A percentile compares a stretch with the other conserved stretches of the same genome.
phyloP scores from a whole-genome alignment of 2,329 filamentous ascomycete genomes.

The Lachnellula arida region DNA sequence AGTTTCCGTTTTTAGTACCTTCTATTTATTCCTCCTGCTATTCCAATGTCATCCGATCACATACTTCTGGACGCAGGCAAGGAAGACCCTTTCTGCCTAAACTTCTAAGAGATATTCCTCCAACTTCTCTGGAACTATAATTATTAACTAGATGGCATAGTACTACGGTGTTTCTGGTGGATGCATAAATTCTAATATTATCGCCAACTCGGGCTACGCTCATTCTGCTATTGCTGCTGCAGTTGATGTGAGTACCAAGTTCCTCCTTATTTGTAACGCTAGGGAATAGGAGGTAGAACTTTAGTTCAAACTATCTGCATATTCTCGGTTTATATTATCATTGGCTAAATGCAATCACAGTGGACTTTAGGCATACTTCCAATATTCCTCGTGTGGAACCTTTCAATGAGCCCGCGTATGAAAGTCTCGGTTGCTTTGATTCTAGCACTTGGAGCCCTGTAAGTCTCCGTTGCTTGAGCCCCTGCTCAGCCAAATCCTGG shows the following conservation, averaged over 20 bases:
- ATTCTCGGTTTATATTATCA: too few species aligned
- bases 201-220: constrained; percentile 33
- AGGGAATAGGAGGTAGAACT: neutral
- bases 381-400: constrained; percentile 37
- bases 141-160: neutral
- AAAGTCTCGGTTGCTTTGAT: constrained; percentile 34
- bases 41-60: constrained; percentile 35
- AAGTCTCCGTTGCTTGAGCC: constrained; percentile 12
- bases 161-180: constrained; percentile 26
- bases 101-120: too few species aligned
- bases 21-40: constrained; percentile 36
- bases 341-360: neutral
- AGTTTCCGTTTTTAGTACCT: constrained; percentile 31
- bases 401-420: constrained; percentile 35
- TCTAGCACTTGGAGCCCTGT: constrained; percentile 35
- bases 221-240: constrained; percentile 35
- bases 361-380: constrained; percentile 38
- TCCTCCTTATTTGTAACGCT: neutral
- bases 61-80: constrained; percentile 33
- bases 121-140: too few species aligned
- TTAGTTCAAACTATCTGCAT: too few species aligned
- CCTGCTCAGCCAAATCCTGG: too few species aligned
- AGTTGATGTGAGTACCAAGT: constrained; percentile 26
- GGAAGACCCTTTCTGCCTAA: too few species aligned
- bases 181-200: constrained; percentile 27